These are phyloP conservation scores for Hebeloma cylindrosporum DNA, from an alignment of 768 basidiomycete genomes.

Conservation along the genomic window DNA sequence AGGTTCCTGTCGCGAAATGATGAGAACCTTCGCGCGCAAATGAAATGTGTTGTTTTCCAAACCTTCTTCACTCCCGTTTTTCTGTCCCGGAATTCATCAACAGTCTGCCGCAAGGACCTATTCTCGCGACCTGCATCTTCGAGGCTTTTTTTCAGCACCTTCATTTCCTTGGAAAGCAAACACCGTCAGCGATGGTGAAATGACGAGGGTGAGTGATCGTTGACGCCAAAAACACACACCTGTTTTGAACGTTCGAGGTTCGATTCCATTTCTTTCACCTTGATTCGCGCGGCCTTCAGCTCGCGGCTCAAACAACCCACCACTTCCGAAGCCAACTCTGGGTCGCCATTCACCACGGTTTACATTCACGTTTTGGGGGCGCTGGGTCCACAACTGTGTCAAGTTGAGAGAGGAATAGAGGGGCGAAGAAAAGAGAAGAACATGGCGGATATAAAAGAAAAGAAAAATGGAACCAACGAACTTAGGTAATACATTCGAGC, in stretches of 20 bases:
- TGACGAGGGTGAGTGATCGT: background rate
- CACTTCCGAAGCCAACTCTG: slow-evolving; percentile 16
- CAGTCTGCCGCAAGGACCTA: background rate
- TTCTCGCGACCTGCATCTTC: slow-evolving; percentile 7
- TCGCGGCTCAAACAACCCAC: slow-evolving; percentile 11
- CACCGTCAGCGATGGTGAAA: background rate
- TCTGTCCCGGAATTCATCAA: slow-evolving; percentile 8
- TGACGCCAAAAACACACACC: background rate
- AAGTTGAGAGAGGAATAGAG: too few relatives aligned
- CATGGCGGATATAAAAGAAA: too few relatives aligned
- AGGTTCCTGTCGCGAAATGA: background rate
- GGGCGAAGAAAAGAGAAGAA: too few relatives aligned
- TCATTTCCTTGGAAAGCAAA: too few relatives aligned
- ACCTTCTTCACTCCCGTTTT: slow-evolving; percentile 1
- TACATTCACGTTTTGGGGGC: too few relatives aligned
- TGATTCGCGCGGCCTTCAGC: slow-evolving; percentile 9
- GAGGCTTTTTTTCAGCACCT: background rate
- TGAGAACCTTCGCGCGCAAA: too few relatives aligned
- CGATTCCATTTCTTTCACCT: slow-evolving; percentile 9
- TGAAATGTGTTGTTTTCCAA: too few relatives aligned
- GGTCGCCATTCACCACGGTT: too few relatives aligned
- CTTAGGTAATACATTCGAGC: too few relatives aligned
- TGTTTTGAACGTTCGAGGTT: background rate
- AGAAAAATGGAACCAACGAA: too few relatives aligned
- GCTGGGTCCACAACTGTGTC: too few relatives aligned